Conservation (phyloP, 768 basidiomycete genomes). For the Tricholoma saponaceum region DNA sequence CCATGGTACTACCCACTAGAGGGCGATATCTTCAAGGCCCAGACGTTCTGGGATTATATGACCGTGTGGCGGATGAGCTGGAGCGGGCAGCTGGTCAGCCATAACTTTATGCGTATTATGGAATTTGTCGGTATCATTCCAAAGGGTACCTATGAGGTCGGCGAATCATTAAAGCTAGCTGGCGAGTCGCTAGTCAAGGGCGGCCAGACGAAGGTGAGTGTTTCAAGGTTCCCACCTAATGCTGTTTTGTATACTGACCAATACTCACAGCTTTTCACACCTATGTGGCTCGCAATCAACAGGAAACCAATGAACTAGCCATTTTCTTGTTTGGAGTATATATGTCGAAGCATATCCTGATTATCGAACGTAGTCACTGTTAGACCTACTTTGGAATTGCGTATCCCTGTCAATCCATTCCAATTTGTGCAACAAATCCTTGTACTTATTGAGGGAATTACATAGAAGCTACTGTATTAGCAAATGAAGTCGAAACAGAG, state of each 20-base stretch:
- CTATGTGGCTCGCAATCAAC: slow-evolving; percentile 74
- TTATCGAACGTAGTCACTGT: slow-evolving; percentile 1
- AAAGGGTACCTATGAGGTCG: slow-evolving; percentile 89
- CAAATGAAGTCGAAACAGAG: too few species aligned
- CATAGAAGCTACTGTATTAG: too few species aligned
- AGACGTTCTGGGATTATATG: slow-evolving; percentile 89
- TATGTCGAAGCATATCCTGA: slow-evolving; percentile 7
- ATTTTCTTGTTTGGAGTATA: not conserved
- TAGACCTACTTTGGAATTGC: slow-evolving; percentile 2
- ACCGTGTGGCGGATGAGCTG: slow-evolving; percentile 89
- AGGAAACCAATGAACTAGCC: slow-evolving; percentile 53
- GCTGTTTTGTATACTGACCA: not conserved
- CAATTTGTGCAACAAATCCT: too few species aligned
- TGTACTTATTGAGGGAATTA: too few species aligned
- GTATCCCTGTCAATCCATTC: not conserved
- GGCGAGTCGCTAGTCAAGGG: slow-evolving; percentile 74
- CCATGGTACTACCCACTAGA: slow-evolving; percentile 98
- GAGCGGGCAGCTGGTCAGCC: slow-evolving; percentile 81
- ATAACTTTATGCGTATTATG: slow-evolving; percentile 69
- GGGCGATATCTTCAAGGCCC: slow-evolving; percentile 88
- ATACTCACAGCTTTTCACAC: slow-evolving; percentile 69
- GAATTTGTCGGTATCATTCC: slow-evolving; percentile 81
- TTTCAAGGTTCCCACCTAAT: not conserved
- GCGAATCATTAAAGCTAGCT: slow-evolving; percentile 85
- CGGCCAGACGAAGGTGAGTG: slow-evolving; percentile 76